Evolutionary conservation across 495 filamentous ascomycete species (phyloP).

Genomic region (Aspergillus saccharolyticus): DNA sequence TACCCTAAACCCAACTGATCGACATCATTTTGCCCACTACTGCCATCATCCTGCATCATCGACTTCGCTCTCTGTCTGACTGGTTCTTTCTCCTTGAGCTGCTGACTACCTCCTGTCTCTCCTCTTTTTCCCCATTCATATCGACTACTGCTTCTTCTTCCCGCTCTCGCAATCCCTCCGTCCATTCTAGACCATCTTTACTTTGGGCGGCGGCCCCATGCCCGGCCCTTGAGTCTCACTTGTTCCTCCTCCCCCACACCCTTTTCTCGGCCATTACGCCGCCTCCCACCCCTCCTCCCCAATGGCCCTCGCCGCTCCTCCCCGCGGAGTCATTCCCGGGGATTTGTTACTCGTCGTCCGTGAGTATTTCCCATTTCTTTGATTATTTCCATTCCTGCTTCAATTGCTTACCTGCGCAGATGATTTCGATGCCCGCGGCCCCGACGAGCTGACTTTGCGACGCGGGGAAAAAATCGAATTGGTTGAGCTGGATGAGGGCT

Average conservation of each 20-base stretch:
- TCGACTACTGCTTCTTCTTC: background rate
- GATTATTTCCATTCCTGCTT: constrained; percentile 9
- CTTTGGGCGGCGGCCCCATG: constrained; percentile 6
- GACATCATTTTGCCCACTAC: background rate
- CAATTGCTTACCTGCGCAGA: constrained; percentile 38
- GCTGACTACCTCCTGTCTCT: background rate
- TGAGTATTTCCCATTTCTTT: constrained; percentile 45
- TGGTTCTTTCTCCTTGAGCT: background rate
- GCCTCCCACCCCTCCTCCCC: constrained; percentile 3
- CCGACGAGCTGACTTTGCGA: constrained; percentile 82
- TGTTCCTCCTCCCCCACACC: constrained; percentile 10
- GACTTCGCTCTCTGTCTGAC: background rate
- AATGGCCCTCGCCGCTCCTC: constrained; percentile 39
- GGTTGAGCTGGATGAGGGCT: constrained; percentile 93
- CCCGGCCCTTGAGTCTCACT: constrained; percentile 2
- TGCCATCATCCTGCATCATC: background rate
- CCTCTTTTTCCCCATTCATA: background rate
- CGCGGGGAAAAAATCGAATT: constrained; percentile 89
- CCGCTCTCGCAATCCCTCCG: background rate
- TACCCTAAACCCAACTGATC: background rate
- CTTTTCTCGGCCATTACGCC: constrained; percentile 6
- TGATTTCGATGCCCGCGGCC: constrained; percentile 84
- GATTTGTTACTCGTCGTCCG: constrained; percentile 72
- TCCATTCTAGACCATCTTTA: constrained; percentile 6
- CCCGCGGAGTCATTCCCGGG: constrained; percentile 51